Conservation (phyloP, 805 yeast genomes). For the Starmerella khaoyaiensis region DNA sequence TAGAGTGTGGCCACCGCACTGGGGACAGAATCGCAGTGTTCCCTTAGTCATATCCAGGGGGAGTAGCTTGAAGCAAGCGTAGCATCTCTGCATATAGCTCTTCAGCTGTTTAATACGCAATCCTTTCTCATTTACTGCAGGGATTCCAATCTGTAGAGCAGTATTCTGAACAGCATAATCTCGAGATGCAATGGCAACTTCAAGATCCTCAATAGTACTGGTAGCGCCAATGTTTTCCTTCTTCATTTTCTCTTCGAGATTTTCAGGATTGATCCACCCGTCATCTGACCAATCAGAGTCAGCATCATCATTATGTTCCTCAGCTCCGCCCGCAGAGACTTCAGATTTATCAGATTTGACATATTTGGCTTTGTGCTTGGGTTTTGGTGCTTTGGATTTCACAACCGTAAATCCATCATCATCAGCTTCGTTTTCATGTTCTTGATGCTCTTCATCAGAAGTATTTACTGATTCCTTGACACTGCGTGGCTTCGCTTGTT, state of each 20-base stretch:
- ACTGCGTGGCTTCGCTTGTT: slow-evolving; percentile 6
- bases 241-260: slow-evolving; percentile 53
- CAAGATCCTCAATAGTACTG: slow-evolving; percentile 33
- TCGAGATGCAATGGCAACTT: slow-evolving; percentile 81
- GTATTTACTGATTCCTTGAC: slow-evolving; percentile 11
- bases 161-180: slow-evolving; percentile 98
- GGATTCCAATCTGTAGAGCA: slow-evolving; percentile 77
- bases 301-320: slow-evolving; percentile 30
- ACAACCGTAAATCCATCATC: slow-evolving; percentile 21
- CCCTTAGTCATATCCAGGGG: slow-evolving; percentile 43
- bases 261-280: slow-evolving; percentile 89
- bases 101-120: slow-evolving; percentile 71
- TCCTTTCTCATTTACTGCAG: slow-evolving; percentile 78
- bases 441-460: slow-evolving; percentile 1
- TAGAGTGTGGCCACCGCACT: slow-evolving; percentile 88
- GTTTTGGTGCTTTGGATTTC: slow-evolving; percentile 15
- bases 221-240: slow-evolving; percentile 57
- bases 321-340: slow-evolving; percentile 4
- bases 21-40: slow-evolving; percentile 66
- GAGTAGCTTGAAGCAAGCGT: slow-evolving; percentile 80
- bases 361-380: neutral
- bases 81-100: slow-evolving; percentile 91
- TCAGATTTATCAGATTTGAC: neutral
- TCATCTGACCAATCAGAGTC: slow-evolving; percentile 70
- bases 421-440: slow-evolving; percentile 5